Evolutionary conservation across 2,329 filamentous ascomycete genomes (phyloP).

Genomic region (Boeremia exigua): DNA sequence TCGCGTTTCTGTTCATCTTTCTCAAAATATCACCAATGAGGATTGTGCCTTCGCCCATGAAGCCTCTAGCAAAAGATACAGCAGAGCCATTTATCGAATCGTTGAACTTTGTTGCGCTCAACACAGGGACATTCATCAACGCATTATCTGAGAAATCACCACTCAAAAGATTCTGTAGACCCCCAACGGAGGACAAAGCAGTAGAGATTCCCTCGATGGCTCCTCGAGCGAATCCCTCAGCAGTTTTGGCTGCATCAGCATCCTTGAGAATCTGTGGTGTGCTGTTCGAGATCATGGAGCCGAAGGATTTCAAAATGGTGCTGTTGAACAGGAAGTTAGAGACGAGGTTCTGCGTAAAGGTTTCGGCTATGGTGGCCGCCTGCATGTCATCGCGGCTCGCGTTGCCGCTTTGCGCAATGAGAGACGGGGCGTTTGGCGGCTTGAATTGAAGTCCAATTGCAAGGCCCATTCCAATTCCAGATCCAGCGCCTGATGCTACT

Average conservation of each 20-base stretch:
- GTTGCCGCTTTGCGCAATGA: constrained; percentile 8
- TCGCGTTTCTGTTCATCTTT: constrained; percentile 20
- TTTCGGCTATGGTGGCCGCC: constrained; percentile 24
- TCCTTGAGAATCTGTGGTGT: constrained; percentile 14
- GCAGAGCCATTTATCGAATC: constrained; percentile 36
- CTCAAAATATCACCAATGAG: constrained; percentile 29
- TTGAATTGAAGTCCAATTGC: constrained; percentile 31
- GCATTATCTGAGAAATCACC: constrained; percentile 31
- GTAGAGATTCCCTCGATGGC: constrained; percentile 33
- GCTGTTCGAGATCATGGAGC: constrained; percentile 1
- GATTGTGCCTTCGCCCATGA: constrained; percentile 35
- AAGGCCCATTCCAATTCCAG: constrained; percentile 35
- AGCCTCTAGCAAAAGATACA: constrained; percentile 33
- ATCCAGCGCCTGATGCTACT: constrained; percentile 36
- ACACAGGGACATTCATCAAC: constrained; percentile 26
- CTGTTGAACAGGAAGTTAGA: constrained; percentile 34
- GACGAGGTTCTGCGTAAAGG: constrained; percentile 30
- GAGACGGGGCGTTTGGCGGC: constrained; percentile 5
- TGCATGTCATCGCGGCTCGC: constrained; percentile 18
- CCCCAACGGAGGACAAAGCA: constrained; percentile 35
- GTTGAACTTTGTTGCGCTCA: constrained; percentile 29
- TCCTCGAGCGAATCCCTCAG: constrained; percentile 38
- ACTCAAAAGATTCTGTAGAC: constrained; percentile 33
- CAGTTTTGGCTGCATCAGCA: constrained; percentile 26
- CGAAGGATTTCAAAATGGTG: constrained; percentile 19